phyloP scores from a whole-genome alignment of 1,284 basidiomycete genomes.

The Caloboletus firmus region DNA sequence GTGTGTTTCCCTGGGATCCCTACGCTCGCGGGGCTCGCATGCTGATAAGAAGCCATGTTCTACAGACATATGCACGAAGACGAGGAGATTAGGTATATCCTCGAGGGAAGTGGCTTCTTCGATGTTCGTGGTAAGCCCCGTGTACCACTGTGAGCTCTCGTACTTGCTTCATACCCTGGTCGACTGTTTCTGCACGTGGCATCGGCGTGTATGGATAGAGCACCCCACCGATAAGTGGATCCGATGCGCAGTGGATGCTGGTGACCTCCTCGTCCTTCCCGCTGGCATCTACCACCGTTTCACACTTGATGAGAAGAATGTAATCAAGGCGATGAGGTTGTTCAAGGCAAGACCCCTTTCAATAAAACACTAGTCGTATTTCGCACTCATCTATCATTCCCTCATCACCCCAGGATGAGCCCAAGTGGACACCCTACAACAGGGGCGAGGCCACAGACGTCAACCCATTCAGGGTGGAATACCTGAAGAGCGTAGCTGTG shows the following conservation, averaged over 20 bases:
- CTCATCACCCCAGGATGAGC: constrained; percentile 65
- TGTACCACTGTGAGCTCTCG: neutral
- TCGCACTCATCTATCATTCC: neutral
- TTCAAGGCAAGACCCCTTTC: constrained; percentile 58
- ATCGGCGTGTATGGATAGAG: constrained; percentile 36
- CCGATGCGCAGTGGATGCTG: constrained; percentile 63
- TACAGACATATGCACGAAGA: constrained; percentile 85
- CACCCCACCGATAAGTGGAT: constrained; percentile 68
- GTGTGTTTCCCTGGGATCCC: constrained; percentile 41
- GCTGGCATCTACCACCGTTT: constrained; percentile 86
- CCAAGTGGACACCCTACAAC: constrained; percentile 81
- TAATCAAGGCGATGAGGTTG: constrained; percentile 70
- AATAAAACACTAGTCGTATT: neutral
- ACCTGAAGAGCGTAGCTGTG: constrained; percentile 50
- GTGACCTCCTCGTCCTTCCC: constrained; percentile 75
- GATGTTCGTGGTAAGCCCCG: constrained; percentile 67
- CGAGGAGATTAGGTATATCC: constrained; percentile 86
- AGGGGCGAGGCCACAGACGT: constrained; percentile 60
- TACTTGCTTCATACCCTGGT: neutral
- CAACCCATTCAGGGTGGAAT: constrained; percentile 62
- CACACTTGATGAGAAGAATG: constrained; percentile 71
- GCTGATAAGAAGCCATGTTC: constrained; percentile 1
- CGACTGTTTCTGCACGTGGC: neutral
- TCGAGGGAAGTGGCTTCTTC: constrained; percentile 82
- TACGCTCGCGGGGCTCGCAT: neutral